Evolutionary conservation across 345 rosid species (phyloP).

Genomic region (Aurinia saxatilis): DNA sequence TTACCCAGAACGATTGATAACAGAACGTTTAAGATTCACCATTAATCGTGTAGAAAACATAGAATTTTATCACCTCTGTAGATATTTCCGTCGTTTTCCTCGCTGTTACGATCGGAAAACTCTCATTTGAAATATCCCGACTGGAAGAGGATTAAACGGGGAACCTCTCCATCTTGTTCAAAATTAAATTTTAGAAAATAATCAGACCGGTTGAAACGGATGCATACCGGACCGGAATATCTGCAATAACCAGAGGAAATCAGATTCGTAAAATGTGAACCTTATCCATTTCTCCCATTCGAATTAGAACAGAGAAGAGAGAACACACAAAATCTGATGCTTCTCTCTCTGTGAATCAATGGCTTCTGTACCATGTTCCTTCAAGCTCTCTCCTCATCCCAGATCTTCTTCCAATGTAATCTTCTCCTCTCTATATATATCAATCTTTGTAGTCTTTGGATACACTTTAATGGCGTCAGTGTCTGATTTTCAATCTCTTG

Average conservation of each 20-base stretch:
- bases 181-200: neutral
- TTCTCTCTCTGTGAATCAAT: conserved; percentile 11
- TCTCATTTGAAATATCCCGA: neutral
- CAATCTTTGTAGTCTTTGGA: neutral
- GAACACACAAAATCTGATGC: neutral
- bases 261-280: neutral
- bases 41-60: neutral
- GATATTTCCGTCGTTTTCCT: neutral
- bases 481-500: neutral
- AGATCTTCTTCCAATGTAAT: conserved; percentile 26
- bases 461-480: too few species aligned
- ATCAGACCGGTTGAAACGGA: conserved; percentile 1
- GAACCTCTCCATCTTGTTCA: neutral
- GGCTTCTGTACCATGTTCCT: conserved; percentile 25
- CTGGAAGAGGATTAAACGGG: neutral
- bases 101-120: neutral
- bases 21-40: neutral
- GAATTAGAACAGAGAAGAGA: neutral
- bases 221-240: neutral
- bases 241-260: neutral
- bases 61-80: neutral
- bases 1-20: too few species aligned
- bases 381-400: conserved; percentile 22
- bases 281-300: conserved; percentile 19
- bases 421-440: neutral